Percentiles rank a stretch among this genome's conserved stretches.
Evolutionary conservation across 2,329 filamentous ascomycete species (phyloP).

Genomic region (Venturia pyrina): DNA sequence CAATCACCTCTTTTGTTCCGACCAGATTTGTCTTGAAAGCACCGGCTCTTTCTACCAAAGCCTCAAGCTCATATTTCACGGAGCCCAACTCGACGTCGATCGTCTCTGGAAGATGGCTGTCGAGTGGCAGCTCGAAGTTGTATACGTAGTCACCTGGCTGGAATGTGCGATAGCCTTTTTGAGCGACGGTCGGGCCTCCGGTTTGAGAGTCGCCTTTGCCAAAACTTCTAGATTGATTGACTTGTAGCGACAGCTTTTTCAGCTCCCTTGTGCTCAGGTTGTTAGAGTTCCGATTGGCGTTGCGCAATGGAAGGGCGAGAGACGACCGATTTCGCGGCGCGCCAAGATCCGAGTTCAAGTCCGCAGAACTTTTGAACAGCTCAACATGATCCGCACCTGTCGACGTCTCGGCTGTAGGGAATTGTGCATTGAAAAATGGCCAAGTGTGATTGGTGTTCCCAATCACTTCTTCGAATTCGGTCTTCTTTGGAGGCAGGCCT

Average conservation of each 20-base stretch:
- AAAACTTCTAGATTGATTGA: conserved; percentile 76
- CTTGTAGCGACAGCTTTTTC: conserved; percentile 66
- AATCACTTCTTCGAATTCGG: conserved; percentile 74
- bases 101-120: conserved; percentile 70
- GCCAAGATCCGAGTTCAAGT: conserved; percentile 21
- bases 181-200: conserved; percentile 47
- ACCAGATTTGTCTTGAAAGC: conserved; percentile 84
- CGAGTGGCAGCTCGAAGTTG: conserved; percentile 74
- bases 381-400: conserved; percentile 55
- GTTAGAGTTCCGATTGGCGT: not conserved
- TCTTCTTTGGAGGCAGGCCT: conserved; percentile 78
- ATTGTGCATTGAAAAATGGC: conserved; percentile 82
- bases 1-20: conserved; percentile 68
- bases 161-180: conserved; percentile 81
- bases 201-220: conserved; percentile 62
- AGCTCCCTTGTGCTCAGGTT: conserved; percentile 38
- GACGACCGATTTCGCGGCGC: not conserved
- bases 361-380: conserved; percentile 30
- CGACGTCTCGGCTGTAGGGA: conserved; percentile 47
- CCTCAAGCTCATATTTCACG: conserved; percentile 81
- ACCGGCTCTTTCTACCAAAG: conserved; percentile 73
- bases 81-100: conserved; percentile 78
- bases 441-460: conserved; percentile 79
- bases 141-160: conserved; percentile 63
- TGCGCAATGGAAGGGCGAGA: conserved; percentile 1